phyloP scores from a whole-genome alignment of 495 filamentous ascomycete species.

The Talaromyces proteolyticus region DNA sequence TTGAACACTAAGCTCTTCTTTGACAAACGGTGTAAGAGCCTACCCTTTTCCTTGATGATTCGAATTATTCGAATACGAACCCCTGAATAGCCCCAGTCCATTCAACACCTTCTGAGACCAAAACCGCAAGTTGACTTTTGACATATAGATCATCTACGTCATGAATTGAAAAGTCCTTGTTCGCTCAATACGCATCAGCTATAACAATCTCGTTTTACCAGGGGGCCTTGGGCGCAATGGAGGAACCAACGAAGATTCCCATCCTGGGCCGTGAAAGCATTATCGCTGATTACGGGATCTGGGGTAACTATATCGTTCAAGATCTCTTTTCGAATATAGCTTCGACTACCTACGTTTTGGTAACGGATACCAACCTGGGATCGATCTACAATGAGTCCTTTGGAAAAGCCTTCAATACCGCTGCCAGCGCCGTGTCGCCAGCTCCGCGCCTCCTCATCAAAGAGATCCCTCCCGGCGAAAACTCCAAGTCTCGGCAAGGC shows the following conservation, averaged over 20 bases:
- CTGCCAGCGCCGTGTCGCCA: constrained; percentile 45
- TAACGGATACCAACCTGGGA: constrained; percentile 91
- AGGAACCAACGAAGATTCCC: constrained; percentile 40
- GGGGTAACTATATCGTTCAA: constrained; percentile 71
- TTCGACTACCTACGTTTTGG: constrained; percentile 89
- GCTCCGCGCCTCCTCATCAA: constrained; percentile 71
- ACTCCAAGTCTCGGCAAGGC: constrained; percentile 84
- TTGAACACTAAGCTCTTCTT: neutral
- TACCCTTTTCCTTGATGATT: neutral
- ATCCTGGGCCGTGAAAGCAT: constrained; percentile 73
- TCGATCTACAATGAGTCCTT: constrained; percentile 75
- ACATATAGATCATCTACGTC: neutral
- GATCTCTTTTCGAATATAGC: constrained; percentile 73
- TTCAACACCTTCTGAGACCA: too few relatives aligned
- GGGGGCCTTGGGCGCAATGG: constrained; percentile 16
- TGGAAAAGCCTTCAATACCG: constrained; percentile 59
- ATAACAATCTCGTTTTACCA: neutral
- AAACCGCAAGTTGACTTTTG: constrained; percentile 40
- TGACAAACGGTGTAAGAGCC: neutral
- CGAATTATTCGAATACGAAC: too few relatives aligned
- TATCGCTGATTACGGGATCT: constrained; percentile 87
- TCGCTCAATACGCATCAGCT: neutral
- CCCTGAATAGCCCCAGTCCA: too few relatives aligned
- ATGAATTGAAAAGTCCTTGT: neutral
- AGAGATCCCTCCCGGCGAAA: constrained; percentile 84